These are phyloP conservation scores for Phascolomyces articulosus DNA, from an alignment of 371 early-diverging fungal species.

Conservation along the genomic window DNA sequence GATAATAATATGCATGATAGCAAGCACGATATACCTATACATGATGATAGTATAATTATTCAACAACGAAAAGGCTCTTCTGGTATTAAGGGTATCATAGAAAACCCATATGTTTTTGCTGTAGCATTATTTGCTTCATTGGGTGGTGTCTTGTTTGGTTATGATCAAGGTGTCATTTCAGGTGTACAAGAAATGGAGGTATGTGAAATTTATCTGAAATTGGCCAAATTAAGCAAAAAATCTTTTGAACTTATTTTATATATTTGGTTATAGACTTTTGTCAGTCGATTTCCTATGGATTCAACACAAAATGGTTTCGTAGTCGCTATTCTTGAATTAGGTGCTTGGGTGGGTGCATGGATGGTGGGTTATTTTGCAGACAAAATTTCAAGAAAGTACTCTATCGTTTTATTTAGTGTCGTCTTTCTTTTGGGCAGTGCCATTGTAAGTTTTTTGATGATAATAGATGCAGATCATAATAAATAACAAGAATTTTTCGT, in stretches of 20 bases:
- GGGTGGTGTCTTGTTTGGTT: conserved; percentile 51
- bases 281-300: conserved; percentile 29
- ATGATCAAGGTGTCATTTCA: conserved; percentile 54
- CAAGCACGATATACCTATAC: conserved; percentile 1
- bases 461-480: too few relatives aligned
- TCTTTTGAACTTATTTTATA: not conserved
- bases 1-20: not conserved
- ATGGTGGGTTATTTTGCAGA: conserved; percentile 66
- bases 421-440: conserved; percentile 70
- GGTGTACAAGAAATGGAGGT: conserved; percentile 48
- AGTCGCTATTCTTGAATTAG: conserved; percentile 62
- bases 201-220: not conserved
- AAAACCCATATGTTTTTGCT: conserved; percentile 44
- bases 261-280: conserved; percentile 25
- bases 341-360: conserved; percentile 59
- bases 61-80: conserved; percentile 12
- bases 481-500: too few relatives aligned
- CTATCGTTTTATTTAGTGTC: conserved; percentile 66
- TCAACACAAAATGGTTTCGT: conserved; percentile 42
- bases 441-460: conserved; percentile 40
- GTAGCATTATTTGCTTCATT: conserved; percentile 50
- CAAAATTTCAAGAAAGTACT: conserved; percentile 65
- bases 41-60: conserved; percentile 2
- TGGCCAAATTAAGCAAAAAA: not conserved
- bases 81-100: conserved; percentile 36